Conservation (phyloP, 495 filamentous ascomycete species). For the Echria macrotheca region DNA sequence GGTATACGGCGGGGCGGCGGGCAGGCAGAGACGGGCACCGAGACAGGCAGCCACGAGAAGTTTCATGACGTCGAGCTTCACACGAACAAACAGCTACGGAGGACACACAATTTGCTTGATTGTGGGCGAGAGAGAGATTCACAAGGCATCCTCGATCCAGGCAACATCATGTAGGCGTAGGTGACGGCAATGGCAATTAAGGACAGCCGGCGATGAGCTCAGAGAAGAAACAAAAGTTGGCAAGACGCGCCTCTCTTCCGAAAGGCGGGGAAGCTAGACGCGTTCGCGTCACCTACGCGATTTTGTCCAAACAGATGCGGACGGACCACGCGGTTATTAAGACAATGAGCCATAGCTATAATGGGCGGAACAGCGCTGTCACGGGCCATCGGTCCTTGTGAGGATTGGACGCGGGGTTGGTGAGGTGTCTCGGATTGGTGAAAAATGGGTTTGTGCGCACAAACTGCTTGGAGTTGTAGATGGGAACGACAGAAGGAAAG, state of each 20-base stretch:
- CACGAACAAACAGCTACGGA: too few species aligned
- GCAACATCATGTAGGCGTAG: neutral
- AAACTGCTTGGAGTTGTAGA: too few species aligned
- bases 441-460: too few species aligned
- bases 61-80: too few species aligned
- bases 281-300: slow-evolving; percentile 19
- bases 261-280: slow-evolving; percentile 15
- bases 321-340: slow-evolving; percentile 5
- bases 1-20: neutral
- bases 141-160: slow-evolving; percentile 2
- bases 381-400: slow-evolving; percentile 5
- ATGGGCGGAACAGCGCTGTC: slow-evolving; percentile 1
- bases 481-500: too few species aligned
- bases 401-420: too few species aligned
- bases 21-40: neutral
- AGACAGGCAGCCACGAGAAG: too few species aligned
- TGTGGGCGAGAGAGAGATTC: too few species aligned
- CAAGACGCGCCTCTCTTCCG: neutral
- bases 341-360: slow-evolving; percentile 6
- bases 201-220: slow-evolving; percentile 6
- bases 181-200: slow-evolving; percentile 3
- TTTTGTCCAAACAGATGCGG: slow-evolving; percentile 11
- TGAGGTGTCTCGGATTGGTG: too few species aligned
- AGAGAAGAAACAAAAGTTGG: slow-evolving; percentile 5
- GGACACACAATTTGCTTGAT: too few species aligned